Conservation (phyloP, 1,284 basidiomycete species). For the Leccinum huronense region DNA sequence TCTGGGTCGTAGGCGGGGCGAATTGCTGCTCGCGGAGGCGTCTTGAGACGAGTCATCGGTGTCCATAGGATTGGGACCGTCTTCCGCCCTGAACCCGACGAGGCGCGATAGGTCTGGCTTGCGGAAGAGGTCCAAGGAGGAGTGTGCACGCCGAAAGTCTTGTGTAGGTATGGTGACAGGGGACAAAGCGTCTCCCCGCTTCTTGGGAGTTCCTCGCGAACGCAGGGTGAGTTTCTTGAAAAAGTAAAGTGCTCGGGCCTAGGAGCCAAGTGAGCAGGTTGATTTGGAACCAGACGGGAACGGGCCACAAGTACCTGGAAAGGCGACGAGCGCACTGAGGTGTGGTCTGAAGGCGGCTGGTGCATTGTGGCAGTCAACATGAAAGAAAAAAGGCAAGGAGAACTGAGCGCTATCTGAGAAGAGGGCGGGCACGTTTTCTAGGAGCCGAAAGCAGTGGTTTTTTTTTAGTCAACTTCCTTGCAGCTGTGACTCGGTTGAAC, state of each 20-base stretch:
- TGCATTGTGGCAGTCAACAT: slow-evolving; percentile 28
- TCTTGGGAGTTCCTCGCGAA: slow-evolving; percentile 18
- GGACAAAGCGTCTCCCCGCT: slow-evolving; percentile 25
- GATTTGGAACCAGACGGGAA: slow-evolving; percentile 20
- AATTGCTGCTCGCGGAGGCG: slow-evolving; percentile 28
- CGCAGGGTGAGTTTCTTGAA: slow-evolving; percentile 41
- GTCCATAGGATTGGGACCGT: slow-evolving; percentile 31
- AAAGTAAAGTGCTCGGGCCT: slow-evolving; percentile 42
- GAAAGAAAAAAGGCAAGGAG: slow-evolving; percentile 12
- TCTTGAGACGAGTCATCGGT: slow-evolving; percentile 37
- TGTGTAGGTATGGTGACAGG: slow-evolving; percentile 21
- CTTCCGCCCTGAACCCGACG: slow-evolving; percentile 35
- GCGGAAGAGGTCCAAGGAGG: slow-evolving; percentile 34
- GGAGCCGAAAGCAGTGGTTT: slow-evolving; percentile 22
- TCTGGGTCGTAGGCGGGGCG: slow-evolving; percentile 21
- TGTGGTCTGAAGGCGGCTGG: slow-evolving; percentile 24
- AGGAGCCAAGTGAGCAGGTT: slow-evolving; percentile 6
- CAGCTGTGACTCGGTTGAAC: slow-evolving; percentile 4
- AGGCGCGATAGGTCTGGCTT: slow-evolving; percentile 49
- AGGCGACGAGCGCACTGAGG: slow-evolving; percentile 25
- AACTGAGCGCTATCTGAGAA: slow-evolving; percentile 21
- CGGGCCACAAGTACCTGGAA: slow-evolving; percentile 32
- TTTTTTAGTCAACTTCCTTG: slow-evolving; percentile 20
- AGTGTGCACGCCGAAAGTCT: slow-evolving; percentile 29
- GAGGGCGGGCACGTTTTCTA: slow-evolving; percentile 30